A percentile compares a stretch with the other conserved stretches of the same genome.
Conservation (phyloP, 805 yeast species). For the Wickerhamomyces bovis region DNA sequence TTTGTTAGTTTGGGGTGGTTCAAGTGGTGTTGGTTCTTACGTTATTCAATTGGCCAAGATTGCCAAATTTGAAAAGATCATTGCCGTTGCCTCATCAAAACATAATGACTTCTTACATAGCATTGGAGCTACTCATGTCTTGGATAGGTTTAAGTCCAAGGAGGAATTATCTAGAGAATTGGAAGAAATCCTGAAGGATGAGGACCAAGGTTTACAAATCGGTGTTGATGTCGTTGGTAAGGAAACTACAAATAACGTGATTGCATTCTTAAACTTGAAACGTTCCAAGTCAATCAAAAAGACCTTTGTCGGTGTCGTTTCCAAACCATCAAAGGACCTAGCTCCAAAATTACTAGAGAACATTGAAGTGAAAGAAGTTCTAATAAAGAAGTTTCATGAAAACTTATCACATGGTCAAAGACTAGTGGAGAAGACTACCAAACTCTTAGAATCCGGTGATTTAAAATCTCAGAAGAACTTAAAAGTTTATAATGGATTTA, state of each 20-base stretch:
- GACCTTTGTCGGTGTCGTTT: constrained; percentile 35
- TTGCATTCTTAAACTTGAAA: constrained; percentile 25
- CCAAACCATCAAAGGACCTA: constrained; percentile 26
- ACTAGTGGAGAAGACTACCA: constrained; percentile 30
- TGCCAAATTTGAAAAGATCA: constrained; percentile 31
- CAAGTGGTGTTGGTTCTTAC: constrained; percentile 41
- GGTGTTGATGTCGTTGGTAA: constrained; percentile 42
- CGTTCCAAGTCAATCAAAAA: constrained; percentile 11
- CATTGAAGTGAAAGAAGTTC: constrained; percentile 28
- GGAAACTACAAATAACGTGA: constrained; percentile 30
- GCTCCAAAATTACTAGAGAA: constrained; percentile 17
- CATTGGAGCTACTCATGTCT: constrained; percentile 38
- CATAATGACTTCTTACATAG: constrained; percentile 29
- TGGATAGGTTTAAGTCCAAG: constrained; percentile 29
- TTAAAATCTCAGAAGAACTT: constrained; percentile 30
- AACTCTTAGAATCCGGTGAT: constrained; percentile 23
- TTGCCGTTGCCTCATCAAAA: constrained; percentile 39
- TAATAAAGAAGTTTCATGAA: constrained; percentile 39
- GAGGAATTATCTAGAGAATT: constrained; percentile 21
- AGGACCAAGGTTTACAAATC: constrained; percentile 26
- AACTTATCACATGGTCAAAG: constrained; percentile 31
- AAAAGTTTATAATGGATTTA: constrained; percentile 31
- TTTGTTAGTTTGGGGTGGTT: constrained; percentile 42
- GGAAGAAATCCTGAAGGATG: constrained; percentile 19
- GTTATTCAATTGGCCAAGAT: constrained; percentile 36